These are phyloP conservation scores for Aciculoconidium aculeatum DNA, from an alignment of 805 yeast species.

Conservation along the genomic window DNA sequence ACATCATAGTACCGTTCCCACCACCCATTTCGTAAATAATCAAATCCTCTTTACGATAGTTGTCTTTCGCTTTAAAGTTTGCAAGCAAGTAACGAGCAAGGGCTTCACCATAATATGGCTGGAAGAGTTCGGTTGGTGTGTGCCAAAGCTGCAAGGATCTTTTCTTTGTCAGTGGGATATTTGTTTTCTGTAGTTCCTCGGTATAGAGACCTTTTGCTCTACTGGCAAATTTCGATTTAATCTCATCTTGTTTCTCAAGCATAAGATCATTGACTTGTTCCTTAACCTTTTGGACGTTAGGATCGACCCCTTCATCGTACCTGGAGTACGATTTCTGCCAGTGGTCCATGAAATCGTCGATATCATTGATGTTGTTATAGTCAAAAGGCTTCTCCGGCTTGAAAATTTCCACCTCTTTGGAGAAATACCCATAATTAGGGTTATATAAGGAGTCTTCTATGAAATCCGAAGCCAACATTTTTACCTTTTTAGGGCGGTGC, in stretches of 20 bases:
- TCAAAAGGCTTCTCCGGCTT: conserved; percentile 62
- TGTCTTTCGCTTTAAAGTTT: conserved; percentile 57
- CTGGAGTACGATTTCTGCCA: conserved; percentile 62
- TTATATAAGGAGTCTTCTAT: conserved; percentile 82
- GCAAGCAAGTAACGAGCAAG: conserved; percentile 73
- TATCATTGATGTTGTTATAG: conserved; percentile 49
- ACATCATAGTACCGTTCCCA: conserved; percentile 85
- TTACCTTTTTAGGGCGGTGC: conserved; percentile 53
- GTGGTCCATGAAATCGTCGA: conserved; percentile 61
- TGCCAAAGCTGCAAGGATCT: conserved; percentile 73
- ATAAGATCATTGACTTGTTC: conserved; percentile 9
- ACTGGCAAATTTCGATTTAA: conserved; percentile 12
- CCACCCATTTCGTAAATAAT: conserved; percentile 85
- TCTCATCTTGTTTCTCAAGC: conserved; percentile 8
- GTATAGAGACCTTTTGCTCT: conserved; percentile 3
- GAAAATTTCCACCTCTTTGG: conserved; percentile 72
- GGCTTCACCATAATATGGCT: conserved; percentile 81
- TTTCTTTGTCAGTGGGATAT: conserved; percentile 10
- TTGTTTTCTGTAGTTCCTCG: conserved; percentile 13
- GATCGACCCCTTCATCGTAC: conserved; percentile 32
- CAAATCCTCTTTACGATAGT: conserved; percentile 65
- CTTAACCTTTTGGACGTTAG: conserved; percentile 9
- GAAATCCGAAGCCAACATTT: conserved; percentile 73
- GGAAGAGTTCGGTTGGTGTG: conserved; percentile 82
- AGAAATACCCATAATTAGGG: conserved; percentile 77